phyloP scores from a whole-genome alignment of 2,329 filamentous ascomycete genomes.

The Colletotrichum spaethianum region DNA sequence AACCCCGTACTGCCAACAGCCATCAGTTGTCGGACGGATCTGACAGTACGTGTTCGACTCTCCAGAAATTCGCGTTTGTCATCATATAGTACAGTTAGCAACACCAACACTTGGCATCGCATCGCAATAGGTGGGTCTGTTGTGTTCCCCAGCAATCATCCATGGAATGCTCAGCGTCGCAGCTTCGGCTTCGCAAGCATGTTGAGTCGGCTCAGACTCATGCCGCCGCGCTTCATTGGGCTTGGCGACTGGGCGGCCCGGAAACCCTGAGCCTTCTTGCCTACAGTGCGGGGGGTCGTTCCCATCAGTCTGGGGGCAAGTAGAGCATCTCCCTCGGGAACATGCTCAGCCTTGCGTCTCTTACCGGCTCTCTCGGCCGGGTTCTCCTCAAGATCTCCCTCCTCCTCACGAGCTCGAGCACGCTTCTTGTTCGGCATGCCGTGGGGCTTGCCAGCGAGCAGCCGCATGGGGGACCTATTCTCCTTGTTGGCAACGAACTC shows the following conservation, averaged over 20 bases:
- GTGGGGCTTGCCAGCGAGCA: conserved; percentile 67
- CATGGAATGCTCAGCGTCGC: conserved; percentile 56
- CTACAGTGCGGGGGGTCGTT: conserved; percentile 51
- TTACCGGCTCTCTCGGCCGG: conserved; percentile 68
- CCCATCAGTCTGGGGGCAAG: conserved; percentile 63
- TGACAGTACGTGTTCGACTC: background rate
- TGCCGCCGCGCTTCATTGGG: conserved; percentile 62
- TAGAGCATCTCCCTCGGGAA: conserved; percentile 66
- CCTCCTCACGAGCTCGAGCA: conserved; percentile 69
- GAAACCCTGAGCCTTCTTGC: conserved; percentile 53
- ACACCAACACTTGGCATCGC: background rate
- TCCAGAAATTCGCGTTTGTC: conserved; percentile 5
- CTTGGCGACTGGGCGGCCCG: conserved; percentile 51
- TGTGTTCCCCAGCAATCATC: background rate
- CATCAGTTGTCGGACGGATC: background rate
- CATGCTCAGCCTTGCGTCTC: conserved; percentile 68
- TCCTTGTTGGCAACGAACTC: conserved; percentile 65
- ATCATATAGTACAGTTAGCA: conserved; percentile 35
- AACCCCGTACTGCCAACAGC: background rate
- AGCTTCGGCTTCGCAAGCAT: conserved; percentile 74
- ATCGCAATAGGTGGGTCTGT: background rate
- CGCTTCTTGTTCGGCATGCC: conserved; percentile 78
- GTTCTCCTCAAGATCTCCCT: conserved; percentile 71
- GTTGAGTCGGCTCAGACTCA: conserved; percentile 73
- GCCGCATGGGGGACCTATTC: conserved; percentile 60